Percentiles rank a stretch among this genome's conserved stretches.
Evolutionary conservation across 1,139 yeast genomes (phyloP).

Genomic region (Taphrina flavorubra): DNA sequence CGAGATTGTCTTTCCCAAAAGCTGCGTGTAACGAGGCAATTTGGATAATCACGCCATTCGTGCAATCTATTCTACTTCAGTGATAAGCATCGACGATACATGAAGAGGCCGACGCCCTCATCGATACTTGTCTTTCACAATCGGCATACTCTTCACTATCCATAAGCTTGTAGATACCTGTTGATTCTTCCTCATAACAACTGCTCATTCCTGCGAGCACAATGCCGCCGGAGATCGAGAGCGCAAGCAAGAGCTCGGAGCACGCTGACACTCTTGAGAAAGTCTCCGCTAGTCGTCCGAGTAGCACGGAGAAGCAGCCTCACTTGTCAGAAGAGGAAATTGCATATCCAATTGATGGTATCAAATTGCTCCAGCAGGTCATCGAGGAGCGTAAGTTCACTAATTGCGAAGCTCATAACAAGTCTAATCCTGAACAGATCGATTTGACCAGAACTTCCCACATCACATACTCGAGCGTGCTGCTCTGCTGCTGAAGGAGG

Average conservation of each 20-base stretch:
- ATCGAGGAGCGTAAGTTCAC: neutral
- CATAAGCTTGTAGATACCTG: too few relatives aligned
- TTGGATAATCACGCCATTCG: neutral
- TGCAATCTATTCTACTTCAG: neutral
- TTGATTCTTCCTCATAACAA: too few relatives aligned
- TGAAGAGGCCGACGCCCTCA: too few relatives aligned
- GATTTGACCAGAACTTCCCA: slow-evolving; percentile 8
- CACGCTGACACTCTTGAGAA: neutral
- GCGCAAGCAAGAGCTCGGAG: neutral
- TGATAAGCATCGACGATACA: too few relatives aligned
- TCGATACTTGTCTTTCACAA: too few relatives aligned
- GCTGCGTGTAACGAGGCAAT: slow-evolving; percentile 8
- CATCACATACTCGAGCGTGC: slow-evolving; percentile 10
- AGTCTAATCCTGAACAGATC: neutral
- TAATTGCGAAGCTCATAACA: neutral
- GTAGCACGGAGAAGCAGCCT: slow-evolving; percentile 3
- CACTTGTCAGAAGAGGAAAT: slow-evolving; percentile 4
- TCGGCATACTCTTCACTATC: too few relatives aligned
- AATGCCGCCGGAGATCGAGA: neutral
- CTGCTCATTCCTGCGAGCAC: neutral
- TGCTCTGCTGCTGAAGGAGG: slow-evolving; percentile 9
- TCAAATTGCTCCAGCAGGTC: neutral
- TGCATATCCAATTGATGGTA: neutral
- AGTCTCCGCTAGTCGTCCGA: neutral
- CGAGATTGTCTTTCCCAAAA: neutral